Conservation (phyloP, 1,284 basidiomycete species). For the Rhodofomes roseus region DNA sequence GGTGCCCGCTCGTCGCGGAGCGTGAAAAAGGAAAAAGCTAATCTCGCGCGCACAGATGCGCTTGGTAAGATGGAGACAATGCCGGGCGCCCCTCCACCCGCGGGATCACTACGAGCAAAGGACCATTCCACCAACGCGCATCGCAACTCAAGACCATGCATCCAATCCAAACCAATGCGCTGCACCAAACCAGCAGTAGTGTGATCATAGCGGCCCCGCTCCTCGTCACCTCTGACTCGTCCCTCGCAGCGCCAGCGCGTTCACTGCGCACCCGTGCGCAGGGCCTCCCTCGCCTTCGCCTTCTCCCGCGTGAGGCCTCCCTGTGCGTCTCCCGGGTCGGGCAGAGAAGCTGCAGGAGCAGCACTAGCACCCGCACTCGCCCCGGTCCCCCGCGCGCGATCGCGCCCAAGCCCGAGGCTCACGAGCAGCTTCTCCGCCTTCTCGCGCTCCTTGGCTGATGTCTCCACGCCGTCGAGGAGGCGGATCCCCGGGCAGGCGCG, state of each 20-base stretch:
- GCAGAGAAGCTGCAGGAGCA: neutral
- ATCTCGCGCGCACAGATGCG: constrained; percentile 23
- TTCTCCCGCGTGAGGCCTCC: constrained; percentile 2
- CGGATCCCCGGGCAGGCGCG: constrained; percentile 61
- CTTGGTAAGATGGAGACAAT: neutral
- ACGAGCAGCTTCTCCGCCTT: constrained; percentile 74
- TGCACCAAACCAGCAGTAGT: neutral
- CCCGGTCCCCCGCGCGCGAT: constrained; percentile 31
- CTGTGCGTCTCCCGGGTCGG: neutral
- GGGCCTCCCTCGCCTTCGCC: neutral
- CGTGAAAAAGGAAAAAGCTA: constrained; percentile 17
- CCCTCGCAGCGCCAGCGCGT: neutral
- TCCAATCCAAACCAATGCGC: neutral
- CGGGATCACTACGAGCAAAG: neutral
- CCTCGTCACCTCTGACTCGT: neutral
- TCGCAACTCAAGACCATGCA: neutral
- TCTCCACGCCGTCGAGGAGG: constrained; percentile 79
- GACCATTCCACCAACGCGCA: neutral
- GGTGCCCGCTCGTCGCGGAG: constrained; percentile 4
- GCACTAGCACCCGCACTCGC: constrained; percentile 17
- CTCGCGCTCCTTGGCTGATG: constrained; percentile 74
- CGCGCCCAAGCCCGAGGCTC: constrained; percentile 39
- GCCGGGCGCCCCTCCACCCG: neutral
- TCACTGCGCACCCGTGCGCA: neutral
- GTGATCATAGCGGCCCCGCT: neutral